Conservation (phyloP, 306 rosid species). For the Cucurbita argyrosperma region DNA sequence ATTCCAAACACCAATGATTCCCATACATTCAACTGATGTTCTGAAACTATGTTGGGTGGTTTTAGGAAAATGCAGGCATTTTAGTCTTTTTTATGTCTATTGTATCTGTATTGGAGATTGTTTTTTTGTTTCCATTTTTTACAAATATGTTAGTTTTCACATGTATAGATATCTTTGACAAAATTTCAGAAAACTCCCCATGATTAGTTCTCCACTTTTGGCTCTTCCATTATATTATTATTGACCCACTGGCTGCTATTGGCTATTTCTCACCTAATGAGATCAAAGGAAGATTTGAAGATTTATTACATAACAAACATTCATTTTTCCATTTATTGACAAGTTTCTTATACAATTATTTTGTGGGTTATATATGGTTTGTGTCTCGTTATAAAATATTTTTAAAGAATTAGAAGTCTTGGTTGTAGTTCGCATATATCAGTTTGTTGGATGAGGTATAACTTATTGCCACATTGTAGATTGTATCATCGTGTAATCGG, state of each 20-base stretch:
- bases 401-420: background rate
- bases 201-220: background rate
- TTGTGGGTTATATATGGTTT: background rate
- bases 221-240: background rate
- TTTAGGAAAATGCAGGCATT: background rate
- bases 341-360: background rate
- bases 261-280: background rate
- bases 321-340: background rate
- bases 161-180: background rate
- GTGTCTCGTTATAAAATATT: background rate
- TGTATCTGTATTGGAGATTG: background rate
- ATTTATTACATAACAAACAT: background rate
- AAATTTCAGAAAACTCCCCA: background rate
- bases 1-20: too few relatives aligned
- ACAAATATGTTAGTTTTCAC: background rate
- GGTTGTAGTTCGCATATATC: background rate
- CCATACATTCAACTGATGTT: background rate
- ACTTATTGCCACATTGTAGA: background rate
- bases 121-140: background rate
- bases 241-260: background rate
- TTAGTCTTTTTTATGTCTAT: background rate
- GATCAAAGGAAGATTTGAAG: background rate
- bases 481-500: background rate
- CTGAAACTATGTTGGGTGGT: background rate
- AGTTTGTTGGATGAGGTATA: background rate